Percentiles rank a stretch among this genome's conserved stretches.
These are phyloP conservation scores for Suillus lakei DNA, from an alignment of 768 basidiomycete species.

Conservation along the genomic window DNA sequence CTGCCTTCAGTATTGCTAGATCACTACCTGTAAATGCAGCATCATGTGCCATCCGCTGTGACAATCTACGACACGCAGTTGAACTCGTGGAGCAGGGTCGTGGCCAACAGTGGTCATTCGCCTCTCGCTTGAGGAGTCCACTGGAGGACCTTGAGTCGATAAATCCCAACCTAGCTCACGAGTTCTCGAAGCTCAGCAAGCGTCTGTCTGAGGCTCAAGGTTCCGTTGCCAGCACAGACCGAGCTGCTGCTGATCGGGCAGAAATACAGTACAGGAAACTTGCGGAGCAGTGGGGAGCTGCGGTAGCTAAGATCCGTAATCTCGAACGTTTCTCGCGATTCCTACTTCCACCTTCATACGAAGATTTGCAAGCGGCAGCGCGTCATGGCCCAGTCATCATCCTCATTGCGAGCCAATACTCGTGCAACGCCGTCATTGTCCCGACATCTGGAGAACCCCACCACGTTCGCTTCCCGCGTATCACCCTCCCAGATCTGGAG, in stretches of 20 bases:
- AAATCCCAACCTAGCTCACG: not conserved
- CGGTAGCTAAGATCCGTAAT: not conserved
- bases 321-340: not conserved
- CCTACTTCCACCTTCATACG: not conserved
- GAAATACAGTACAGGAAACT: not conserved
- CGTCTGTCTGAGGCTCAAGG: not conserved
- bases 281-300: not conserved
- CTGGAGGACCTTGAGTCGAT: too few species aligned
- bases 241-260: not conserved
- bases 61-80: too few species aligned
- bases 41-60: too few species aligned
- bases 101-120: too few species aligned
- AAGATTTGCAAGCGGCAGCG: not conserved
- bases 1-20: too few species aligned
- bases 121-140: too few species aligned
- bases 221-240: not conserved
- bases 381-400: not conserved
- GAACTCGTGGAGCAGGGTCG: too few species aligned
- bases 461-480: not conserved
- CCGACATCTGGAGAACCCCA: not conserved
- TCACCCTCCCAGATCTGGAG: not conserved
- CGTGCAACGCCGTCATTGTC: not conserved
- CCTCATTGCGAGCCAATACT: not conserved
- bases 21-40: too few species aligned
- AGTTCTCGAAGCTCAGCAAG: not conserved